Base-by-base conservation (phyloP, 176 grass and related monocot genomes). In the Oryza nivara region DNA sequence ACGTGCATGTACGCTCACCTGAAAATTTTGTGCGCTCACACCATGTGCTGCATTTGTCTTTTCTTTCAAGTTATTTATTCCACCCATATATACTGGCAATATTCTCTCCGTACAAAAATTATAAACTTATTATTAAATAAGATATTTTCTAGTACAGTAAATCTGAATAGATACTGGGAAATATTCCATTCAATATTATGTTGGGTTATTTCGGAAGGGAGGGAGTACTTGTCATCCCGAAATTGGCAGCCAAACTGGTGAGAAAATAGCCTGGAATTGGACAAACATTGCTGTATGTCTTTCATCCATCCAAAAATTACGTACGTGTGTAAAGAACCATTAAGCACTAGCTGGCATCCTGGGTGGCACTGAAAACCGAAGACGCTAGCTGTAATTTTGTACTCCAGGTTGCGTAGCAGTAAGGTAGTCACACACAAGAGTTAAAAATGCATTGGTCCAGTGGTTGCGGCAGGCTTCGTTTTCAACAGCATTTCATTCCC, bases 401-500 rank as follows among this genome's bases (percentile, higher is more conserved):
- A 61, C 20, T 61, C 51, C 56, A 61, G 56, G 8, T 9, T 63
- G 58, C 7, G 58, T 63, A 63, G 8, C 3, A 23, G 58, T 58
- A 76, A 76, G 17, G 5, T 76, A 7, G 48, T 12, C 47, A 75
- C 48, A 35, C 47, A 35, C 26, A 6, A 30, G 44, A 16, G 11
- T 19, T 4, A 34, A n/a, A 15, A 25, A 6, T 17, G 19, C 6
- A 40, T 58, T 58, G 45, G 48, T 52, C 19, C 0, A 44, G 68
- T 60, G 14, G 68, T 44, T 44, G 67, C 34, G 48, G 38, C 70
- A 34, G 80, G 52, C 73, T 36, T 68, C 10, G 36, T 67, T 75
- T 67, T 75, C 45, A 75, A 67, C 82, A 26, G 61, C 7, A 67
- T 40, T 45, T 48, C 88, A 80, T 35, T 85, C 63, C 63, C 84